Percentiles rank a stretch among this genome's conserved stretches.
These are phyloP conservation scores for Bathelium albidoporum DNA, from an alignment of 495 filamentous ascomycete genomes.

Conservation along the genomic window DNA sequence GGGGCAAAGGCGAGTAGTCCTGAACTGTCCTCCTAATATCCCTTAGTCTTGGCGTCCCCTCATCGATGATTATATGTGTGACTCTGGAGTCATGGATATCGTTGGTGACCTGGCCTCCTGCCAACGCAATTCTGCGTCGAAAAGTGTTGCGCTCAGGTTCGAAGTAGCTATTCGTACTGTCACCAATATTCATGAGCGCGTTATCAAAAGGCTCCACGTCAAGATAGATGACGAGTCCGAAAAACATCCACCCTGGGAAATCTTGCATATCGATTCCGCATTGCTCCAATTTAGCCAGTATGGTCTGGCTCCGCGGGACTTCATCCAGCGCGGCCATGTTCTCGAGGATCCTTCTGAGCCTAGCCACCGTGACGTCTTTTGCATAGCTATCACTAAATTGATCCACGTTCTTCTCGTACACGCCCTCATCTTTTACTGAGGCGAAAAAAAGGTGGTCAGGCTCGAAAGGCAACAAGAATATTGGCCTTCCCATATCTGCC, in stretches of 20 bases:
- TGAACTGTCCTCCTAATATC: constrained; percentile 33
- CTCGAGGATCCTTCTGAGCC: constrained; percentile 48
- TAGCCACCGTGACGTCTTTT: constrained; percentile 54
- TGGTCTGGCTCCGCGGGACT: constrained; percentile 13
- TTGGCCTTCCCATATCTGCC: constrained; percentile 46
- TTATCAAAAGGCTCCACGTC: constrained; percentile 14
- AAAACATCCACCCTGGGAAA: constrained; percentile 58
- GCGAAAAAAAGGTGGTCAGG: constrained; percentile 54
- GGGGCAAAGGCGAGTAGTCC: constrained; percentile 44
- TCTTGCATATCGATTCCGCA: constrained; percentile 42
- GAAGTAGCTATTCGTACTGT: not conserved
- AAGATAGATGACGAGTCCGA: constrained; percentile 48
- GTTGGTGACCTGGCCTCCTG: constrained; percentile 44
- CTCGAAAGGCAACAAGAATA: constrained; percentile 58
- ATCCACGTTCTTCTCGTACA: constrained; percentile 51
- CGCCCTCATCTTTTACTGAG: constrained; percentile 34
- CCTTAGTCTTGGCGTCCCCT: constrained; percentile 29
- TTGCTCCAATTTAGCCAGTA: constrained; percentile 46
- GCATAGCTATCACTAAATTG: constrained; percentile 75
- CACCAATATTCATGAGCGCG: not conserved
- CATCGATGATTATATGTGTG: constrained; percentile 56
- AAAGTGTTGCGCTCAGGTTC: constrained; percentile 14
- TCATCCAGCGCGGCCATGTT: constrained; percentile 35
- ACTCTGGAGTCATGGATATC: constrained; percentile 38
- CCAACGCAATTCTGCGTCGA: constrained; percentile 50